These are phyloP conservation scores for Abortiporus biennis DNA, from an alignment of 1,284 basidiomycete species.

Conservation along the genomic window DNA sequence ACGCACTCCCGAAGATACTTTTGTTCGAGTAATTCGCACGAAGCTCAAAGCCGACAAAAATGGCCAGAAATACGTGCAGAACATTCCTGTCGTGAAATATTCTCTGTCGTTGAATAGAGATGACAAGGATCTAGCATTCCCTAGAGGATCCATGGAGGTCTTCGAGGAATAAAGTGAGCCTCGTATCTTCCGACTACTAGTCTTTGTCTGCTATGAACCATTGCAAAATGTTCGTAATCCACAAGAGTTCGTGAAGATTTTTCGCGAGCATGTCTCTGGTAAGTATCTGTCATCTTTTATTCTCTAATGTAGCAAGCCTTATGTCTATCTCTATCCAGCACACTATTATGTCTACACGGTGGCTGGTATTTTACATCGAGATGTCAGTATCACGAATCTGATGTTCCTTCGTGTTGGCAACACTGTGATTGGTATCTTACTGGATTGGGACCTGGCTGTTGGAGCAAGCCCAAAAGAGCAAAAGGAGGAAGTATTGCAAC, in stretches of 20 bases:
- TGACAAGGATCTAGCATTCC: neutral
- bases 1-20: neutral
- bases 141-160: neutral
- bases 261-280: neutral
- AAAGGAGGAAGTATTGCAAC: too few relatives aligned
- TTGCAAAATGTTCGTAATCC: neutral
- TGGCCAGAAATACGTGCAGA: neutral
- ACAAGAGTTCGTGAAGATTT: constrained; percentile 1
- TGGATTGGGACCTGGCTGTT: too few relatives aligned
- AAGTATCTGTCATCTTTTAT: neutral
- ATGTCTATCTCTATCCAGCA: neutral
- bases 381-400: constrained; percentile 23
- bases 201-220: neutral
- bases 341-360: constrained; percentile 2
- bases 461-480: too few relatives aligned
- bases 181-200: neutral
- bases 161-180: neutral
- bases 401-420: constrained; percentile 15
- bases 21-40: neutral
- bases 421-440: constrained; percentile 7
- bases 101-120: neutral
- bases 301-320: neutral
- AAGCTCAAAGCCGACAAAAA: neutral
- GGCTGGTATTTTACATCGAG: constrained; percentile 16
- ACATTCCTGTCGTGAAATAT: constrained; percentile 1